A percentile compares a stretch with the other conserved stretches of the same genome.
These are phyloP conservation scores for Umbelopsis vinacea DNA, from an alignment of 192 early-diverging fungal species.

Conservation along the genomic window DNA sequence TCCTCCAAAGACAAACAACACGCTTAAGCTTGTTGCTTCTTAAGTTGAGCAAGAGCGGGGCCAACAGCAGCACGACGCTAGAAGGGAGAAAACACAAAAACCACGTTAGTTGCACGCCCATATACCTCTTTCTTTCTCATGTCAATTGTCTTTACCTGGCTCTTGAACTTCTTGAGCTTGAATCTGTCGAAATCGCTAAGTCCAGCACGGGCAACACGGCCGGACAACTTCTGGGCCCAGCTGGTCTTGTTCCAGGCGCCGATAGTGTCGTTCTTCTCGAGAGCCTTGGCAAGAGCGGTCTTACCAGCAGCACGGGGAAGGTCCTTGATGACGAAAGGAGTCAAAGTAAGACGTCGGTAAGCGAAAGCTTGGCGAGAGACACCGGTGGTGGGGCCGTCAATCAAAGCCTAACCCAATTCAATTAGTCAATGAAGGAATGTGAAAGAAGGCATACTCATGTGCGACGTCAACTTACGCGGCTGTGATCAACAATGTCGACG, in stretches of 20 bases:
- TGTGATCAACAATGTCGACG: conserved; percentile 99
- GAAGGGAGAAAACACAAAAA: not conserved
- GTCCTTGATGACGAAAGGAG: conserved; percentile 83
- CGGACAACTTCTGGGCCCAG: conserved; percentile 96
- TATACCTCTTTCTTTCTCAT: not conserved
- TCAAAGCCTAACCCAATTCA: conserved; percentile 66
- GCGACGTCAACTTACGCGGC: conserved; percentile 67
- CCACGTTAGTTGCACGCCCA: not conserved
- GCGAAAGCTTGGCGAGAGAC: conserved; percentile 85
- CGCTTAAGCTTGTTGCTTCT: conserved; percentile 44
- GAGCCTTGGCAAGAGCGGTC: conserved; percentile 73
- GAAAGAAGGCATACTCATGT: no score
- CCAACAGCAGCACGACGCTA: conserved; percentile 39
- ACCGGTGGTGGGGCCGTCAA: conserved; percentile 97
- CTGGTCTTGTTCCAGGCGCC: conserved; percentile 86
- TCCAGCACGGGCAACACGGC: conserved; percentile 75
- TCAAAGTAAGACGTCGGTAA: conserved; percentile 92
- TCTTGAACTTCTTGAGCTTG: conserved; percentile 95
- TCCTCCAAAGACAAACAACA: conserved; percentile 13
- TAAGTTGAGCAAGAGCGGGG: conserved; percentile 32
- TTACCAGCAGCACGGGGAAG: conserved; percentile 84
- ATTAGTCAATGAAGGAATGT: not conserved
- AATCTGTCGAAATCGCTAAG: conserved; percentile 97
- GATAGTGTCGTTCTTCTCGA: conserved; percentile 85
- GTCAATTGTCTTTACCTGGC: conserved; percentile 67